These are phyloP conservation scores for Rugosomyces carneus DNA, from an alignment of 1,284 basidiomycete species.

Conservation along the genomic window DNA sequence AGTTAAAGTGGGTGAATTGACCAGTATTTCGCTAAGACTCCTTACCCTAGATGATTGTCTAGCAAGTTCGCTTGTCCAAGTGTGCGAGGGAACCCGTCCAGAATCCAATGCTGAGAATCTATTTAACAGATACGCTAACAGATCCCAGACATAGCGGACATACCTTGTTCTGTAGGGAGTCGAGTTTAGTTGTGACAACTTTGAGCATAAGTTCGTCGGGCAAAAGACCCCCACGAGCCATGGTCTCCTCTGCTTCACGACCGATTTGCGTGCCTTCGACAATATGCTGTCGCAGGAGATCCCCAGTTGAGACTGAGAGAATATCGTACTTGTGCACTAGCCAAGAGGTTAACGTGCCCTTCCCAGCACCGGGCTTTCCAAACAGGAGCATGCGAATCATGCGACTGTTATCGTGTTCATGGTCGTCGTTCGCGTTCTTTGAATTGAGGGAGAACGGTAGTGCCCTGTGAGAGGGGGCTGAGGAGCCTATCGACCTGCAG, in stretches of 20 bases:
- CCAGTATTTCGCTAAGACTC: slow-evolving; percentile 18
- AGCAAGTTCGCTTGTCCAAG: slow-evolving; percentile 84
- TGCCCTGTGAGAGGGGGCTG: slow-evolving; percentile 36
- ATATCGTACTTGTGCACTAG: slow-evolving; percentile 76
- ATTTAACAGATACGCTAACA: slow-evolving; percentile 2
- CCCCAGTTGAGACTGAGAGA: slow-evolving; percentile 71
- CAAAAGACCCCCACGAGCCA: slow-evolving; percentile 68
- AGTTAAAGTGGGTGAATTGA: not conserved
- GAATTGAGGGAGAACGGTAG: slow-evolving; percentile 47
- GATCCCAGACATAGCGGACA: slow-evolving; percentile 1
- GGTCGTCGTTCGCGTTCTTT: slow-evolving; percentile 25
- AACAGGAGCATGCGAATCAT: slow-evolving; percentile 75
- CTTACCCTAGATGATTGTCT: slow-evolving; percentile 63
- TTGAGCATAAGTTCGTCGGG: slow-evolving; percentile 76
- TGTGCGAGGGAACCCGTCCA: slow-evolving; percentile 97
- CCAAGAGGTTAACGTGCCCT: slow-evolving; percentile 71
- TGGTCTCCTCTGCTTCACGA: slow-evolving; percentile 65
- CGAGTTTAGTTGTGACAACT: slow-evolving; percentile 67
- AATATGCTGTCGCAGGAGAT: slow-evolving; percentile 77
- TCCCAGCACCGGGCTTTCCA: slow-evolving; percentile 76
- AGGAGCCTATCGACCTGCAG: slow-evolving; percentile 22
- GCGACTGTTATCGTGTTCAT: slow-evolving; percentile 30
- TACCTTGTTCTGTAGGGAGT: slow-evolving; percentile 62
- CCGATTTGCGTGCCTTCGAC: slow-evolving; percentile 69
- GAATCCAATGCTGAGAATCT: slow-evolving; percentile 71